Evolutionary conservation across 2,329 filamentous ascomycete species (phyloP).

Genomic region (Lachnellula cervina): DNA sequence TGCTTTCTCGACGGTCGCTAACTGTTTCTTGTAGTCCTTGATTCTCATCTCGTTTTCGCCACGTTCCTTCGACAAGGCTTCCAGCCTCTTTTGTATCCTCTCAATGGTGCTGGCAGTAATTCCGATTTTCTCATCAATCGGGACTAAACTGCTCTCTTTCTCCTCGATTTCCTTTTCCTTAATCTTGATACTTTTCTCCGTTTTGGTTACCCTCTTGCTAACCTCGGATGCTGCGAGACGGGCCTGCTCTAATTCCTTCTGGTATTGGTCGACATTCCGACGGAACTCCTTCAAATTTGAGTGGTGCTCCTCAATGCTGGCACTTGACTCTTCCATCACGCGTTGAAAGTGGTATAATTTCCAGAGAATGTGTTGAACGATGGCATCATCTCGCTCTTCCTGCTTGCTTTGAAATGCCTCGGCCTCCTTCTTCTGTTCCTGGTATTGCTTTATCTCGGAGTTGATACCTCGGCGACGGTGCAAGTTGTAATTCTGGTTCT

Average conservation of each 20-base stretch:
- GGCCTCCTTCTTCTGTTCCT: slow-evolving; percentile 92
- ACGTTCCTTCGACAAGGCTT: slow-evolving; percentile 69
- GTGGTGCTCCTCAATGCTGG: slow-evolving; percentile 87
- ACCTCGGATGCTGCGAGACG: slow-evolving; percentile 78
- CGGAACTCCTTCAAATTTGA: slow-evolving; percentile 91
- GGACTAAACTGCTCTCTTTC: slow-evolving; percentile 77
- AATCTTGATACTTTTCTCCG: slow-evolving; percentile 78
- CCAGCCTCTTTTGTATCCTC: slow-evolving; percentile 62
- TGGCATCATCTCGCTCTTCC: slow-evolving; percentile 82
- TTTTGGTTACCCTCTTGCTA: slow-evolving; percentile 68
- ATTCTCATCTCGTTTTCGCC: slow-evolving; percentile 65
- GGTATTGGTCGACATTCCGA: slow-evolving; percentile 80
- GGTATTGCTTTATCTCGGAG: slow-evolving; percentile 95
- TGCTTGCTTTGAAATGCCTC: slow-evolving; percentile 90
- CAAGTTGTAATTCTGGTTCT: slow-evolving; percentile 84
- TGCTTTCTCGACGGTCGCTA: slow-evolving; percentile 82
- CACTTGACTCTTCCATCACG: slow-evolving; percentile 85
- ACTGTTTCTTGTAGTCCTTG: slow-evolving; percentile 71
- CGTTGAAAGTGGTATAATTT: slow-evolving; percentile 94
- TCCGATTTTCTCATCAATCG: slow-evolving; percentile 86
- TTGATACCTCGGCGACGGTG: slow-evolving; percentile 91
- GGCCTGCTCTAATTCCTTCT: slow-evolving; percentile 73
- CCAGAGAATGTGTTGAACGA: slow-evolving; percentile 92
- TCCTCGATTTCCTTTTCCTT: slow-evolving; percentile 88
- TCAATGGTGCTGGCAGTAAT: slow-evolving; percentile 69